Base-by-base conservation (phyloP, 768 basidiomycete species). In the Leccinum fibrillosum region DNA sequence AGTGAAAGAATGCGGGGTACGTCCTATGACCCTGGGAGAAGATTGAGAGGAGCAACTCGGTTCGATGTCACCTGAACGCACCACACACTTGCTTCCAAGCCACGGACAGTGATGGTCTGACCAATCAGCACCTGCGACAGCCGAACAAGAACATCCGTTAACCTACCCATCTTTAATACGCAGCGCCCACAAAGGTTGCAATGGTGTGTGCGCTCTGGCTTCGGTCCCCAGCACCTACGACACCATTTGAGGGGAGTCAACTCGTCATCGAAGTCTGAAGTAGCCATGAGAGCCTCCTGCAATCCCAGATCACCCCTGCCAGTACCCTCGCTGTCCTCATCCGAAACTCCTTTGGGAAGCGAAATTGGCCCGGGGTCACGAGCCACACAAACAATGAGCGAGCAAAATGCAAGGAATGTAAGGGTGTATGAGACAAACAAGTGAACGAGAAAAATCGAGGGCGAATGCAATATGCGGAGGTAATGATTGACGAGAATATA, bases 81-180 rank as follows among this genome's bases (percentile, higher is more conserved):
- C 90, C 57, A 94, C 81, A 70, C 91, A 94, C 68, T 79, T 86
- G 49, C 79, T 74, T 37, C 86, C 91, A 23, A 93, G 74, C 91
- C 91, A 94, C 6, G 86, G 88, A 67, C 91, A 94, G 66, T 94
- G 92, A 65, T 93, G 92, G 69, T 94, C 90, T 92, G 63, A 54
- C 48, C 54, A 53, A 49, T 64, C 45, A 70, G 61, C 17, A 34
- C 25, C 15, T 32, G 17, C 37, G 12, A 52, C 37, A 35, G n/a
- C 23, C 8, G 5, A 52, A 25, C 26, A 6, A 54, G 19, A 15
- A 8, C 17, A 47, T 32, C 26, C 53, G 26, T 42, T 19, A 72
- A 8, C 86, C 56, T 53, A 90, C 90, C 91, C 88, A 92, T 87
- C 74, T 92, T 93, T 39, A 93, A 74, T 11, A 92, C 86, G 67